Evolutionary conservation across 73 alveolate genomes (phyloP).

Genomic region (Blepharisma stoltei): DNA sequence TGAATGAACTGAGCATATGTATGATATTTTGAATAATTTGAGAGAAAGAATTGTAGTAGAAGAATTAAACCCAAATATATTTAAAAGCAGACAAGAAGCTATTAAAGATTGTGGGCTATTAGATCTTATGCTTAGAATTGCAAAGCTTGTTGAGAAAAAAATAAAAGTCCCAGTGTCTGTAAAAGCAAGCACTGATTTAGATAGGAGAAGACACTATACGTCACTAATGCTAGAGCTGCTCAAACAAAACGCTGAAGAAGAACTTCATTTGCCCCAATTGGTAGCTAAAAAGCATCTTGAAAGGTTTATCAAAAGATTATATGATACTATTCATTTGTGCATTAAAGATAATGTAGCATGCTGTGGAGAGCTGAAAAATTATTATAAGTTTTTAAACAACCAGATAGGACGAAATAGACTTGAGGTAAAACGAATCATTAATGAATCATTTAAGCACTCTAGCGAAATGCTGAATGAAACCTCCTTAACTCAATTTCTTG

Average conservation of each 20-base stretch:
- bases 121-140: constrained; percentile 3
- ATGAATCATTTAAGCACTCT: constrained; percentile 9
- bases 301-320: neutral
- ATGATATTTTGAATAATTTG: too few relatives aligned
- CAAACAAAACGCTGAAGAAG: neutral
- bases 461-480: neutral
- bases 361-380: neutral
- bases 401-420: neutral
- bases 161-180: neutral
- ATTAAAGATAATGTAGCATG: neutral
- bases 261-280: neutral
- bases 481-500: neutral
- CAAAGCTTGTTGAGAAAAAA: neutral
- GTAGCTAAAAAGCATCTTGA: neutral
- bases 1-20: too few relatives aligned
- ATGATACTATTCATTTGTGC: neutral
- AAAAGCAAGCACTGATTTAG: neutral
- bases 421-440: neutral
- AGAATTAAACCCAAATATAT: too few relatives aligned
- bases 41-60: too few relatives aligned
- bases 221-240: neutral
- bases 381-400: neutral
- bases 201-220: neutral
- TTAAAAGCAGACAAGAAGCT: constrained; percentile 5
- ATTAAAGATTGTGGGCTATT: constrained; percentile 11